A percentile compares a stretch with the other conserved stretches of the same genome.
phyloP scores from a whole-genome alignment of 257 asterid species.

The Solanum bukasovii region DNA sequence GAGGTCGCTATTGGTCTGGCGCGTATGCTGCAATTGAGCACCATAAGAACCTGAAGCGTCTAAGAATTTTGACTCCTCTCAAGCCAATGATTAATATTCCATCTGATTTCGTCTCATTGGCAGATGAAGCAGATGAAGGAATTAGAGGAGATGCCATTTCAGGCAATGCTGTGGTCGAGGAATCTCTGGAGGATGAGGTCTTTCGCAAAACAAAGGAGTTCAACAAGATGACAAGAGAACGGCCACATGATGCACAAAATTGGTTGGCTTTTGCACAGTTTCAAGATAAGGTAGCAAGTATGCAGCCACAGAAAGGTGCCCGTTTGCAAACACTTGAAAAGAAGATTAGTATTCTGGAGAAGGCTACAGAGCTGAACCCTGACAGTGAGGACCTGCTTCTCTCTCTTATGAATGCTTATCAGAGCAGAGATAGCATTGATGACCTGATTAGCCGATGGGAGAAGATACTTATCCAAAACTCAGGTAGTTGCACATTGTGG shows the following conservation, averaged over 20 bases:
- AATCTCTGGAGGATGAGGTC: slow-evolving; percentile 91
- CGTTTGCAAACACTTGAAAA: slow-evolving; percentile 90
- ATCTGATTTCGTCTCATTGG: slow-evolving; percentile 51
- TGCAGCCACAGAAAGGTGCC: slow-evolving; percentile 86
- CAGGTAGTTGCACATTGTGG: slow-evolving; percentile 87
- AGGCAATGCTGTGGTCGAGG: slow-evolving; percentile 45
- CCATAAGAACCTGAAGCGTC: slow-evolving; percentile 75
- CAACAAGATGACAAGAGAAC: slow-evolving; percentile 76
- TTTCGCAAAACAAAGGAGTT: slow-evolving; percentile 77
- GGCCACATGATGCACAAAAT: slow-evolving; percentile 62
- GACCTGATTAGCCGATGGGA: slow-evolving; percentile 82
- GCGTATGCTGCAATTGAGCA: slow-evolving; percentile 75
- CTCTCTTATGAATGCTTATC: slow-evolving; percentile 80
- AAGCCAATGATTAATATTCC: slow-evolving; percentile 22
- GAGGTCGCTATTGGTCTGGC: slow-evolving; percentile 93
- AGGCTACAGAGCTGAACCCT: slow-evolving; percentile 85
- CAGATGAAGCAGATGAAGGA: slow-evolving; percentile 25
- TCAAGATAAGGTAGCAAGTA: slow-evolving; percentile 85
- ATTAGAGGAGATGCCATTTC: slow-evolving; percentile 16
- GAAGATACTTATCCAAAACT: slow-evolving; percentile 54
- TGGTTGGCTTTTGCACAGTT: slow-evolving; percentile 86
- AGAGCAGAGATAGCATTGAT: slow-evolving; percentile 64
- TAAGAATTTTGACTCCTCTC: slow-evolving; percentile 39
- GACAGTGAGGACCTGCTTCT: slow-evolving; percentile 78
- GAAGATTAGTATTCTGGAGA: slow-evolving; percentile 92